Conservation (phyloP, 2,329 filamentous ascomycete species). For the Cladosporium cucumerinum region DNA sequence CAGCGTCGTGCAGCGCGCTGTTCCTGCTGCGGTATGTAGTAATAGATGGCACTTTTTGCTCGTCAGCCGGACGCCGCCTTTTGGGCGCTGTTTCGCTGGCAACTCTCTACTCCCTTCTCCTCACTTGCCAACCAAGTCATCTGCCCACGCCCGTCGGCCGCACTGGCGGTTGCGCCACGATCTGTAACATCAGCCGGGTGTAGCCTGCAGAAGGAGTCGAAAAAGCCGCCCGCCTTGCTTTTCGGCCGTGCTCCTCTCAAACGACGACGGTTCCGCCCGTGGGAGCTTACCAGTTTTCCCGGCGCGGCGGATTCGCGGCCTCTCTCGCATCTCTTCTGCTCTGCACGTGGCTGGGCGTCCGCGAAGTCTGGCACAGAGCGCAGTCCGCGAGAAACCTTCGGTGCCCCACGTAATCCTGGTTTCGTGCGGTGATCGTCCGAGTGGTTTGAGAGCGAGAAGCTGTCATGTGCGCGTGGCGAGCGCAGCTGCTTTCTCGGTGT, state of each 20-base stretch:
- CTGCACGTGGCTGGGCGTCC: not conserved
- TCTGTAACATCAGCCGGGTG: conserved; percentile 6
- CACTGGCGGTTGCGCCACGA: not conserved
- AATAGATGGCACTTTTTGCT: not conserved
- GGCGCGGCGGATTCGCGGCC: conserved; percentile 11
- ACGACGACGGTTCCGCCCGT: not conserved
- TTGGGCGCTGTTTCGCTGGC: conserved; percentile 3
- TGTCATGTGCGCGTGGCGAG: conserved; percentile 1
- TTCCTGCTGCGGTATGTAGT: not conserved
- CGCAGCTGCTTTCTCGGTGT: not conserved
- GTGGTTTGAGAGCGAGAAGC: not conserved
- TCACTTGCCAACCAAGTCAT: conserved; percentile 3
- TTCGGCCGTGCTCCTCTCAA: not conserved
- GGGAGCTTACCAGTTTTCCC: not conserved
- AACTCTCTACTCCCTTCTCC: not conserved
- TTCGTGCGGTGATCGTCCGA: not conserved
- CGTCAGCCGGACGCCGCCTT: conserved; percentile 8
- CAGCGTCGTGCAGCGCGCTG: conserved; percentile 11
- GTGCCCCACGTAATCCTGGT: not conserved
- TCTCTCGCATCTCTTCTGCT: conserved; percentile 3
- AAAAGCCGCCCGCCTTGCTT: not conserved
- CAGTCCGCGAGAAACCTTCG: not conserved
- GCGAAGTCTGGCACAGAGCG: not conserved
- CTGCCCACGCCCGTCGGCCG: not conserved
- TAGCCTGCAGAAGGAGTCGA: conserved; percentile 4